Percentiles rank a stretch among this genome's conserved stretches.
phyloP scores from a whole-genome alignment of 176 grass and related monocot genomes.

The Dactylis glomerata region DNA sequence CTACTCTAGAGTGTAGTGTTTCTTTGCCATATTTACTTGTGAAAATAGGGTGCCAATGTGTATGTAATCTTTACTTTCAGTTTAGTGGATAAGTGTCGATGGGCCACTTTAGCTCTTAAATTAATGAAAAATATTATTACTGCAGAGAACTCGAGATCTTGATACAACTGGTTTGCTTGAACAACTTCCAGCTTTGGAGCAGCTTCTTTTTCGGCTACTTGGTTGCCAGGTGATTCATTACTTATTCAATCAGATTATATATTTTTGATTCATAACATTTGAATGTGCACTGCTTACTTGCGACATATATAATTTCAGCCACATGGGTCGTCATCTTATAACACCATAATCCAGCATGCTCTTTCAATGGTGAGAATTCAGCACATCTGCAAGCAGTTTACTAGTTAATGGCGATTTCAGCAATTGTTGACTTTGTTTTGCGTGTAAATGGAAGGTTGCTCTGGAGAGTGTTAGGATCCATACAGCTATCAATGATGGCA shows the following conservation, averaged over 20 bases:
- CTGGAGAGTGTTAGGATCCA: conserved; percentile 83
- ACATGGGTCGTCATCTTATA: conserved; percentile 79
- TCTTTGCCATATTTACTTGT: background rate
- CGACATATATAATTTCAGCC: conserved; percentile 36
- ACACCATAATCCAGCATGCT: conserved; percentile 84
- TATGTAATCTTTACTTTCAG: background rate
- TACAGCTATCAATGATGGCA: conserved; percentile 78
- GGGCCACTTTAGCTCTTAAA: background rate
- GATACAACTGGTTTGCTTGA: conserved; percentile 65
- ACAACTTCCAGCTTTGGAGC: conserved; percentile 74
- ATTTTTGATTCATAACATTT: background rate
- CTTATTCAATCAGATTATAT: background rate
- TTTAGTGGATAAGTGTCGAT: background rate
- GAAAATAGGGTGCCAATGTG: background rate
- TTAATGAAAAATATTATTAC: conserved; percentile 15
- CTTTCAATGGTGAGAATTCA: conserved; percentile 76
- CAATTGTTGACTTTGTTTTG: conserved; percentile 39
- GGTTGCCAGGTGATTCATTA: conserved; percentile 69
- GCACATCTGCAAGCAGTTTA: background rate
- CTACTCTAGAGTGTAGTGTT: background rate
- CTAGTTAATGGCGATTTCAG: background rate
- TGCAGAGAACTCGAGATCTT: conserved; percentile 67
- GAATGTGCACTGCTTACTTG: conserved; percentile 11
- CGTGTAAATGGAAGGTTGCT: conserved; percentile 66
- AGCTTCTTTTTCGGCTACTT: conserved; percentile 75